Conservation (phyloP, 1,284 basidiomycete genomes). For the Moesziomyces globuligerus region DNA sequence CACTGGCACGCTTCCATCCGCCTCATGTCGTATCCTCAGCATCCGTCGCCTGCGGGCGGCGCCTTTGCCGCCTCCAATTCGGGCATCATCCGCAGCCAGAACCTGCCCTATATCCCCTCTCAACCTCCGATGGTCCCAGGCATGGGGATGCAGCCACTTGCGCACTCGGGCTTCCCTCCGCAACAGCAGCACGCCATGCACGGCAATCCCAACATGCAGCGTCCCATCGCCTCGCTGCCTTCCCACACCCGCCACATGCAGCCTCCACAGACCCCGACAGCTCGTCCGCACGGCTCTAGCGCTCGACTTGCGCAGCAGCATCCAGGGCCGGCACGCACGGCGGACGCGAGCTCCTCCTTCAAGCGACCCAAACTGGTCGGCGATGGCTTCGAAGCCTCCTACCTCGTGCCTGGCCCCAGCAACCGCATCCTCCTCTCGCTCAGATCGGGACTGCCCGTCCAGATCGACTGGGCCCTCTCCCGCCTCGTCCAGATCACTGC, state of each 20-base stretch:
- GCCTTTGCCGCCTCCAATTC: constrained; percentile 15
- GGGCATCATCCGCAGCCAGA: constrained; percentile 32
- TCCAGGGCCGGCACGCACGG: constrained; percentile 1
- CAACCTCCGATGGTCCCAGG: constrained; percentile 14
- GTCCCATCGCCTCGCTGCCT: constrained; percentile 31
- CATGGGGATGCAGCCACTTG: constrained; percentile 15
- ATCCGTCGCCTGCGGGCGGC: constrained; percentile 29
- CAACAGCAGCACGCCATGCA: constrained; percentile 19
- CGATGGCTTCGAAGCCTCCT: constrained; percentile 41
- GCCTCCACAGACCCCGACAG: constrained; percentile 10
- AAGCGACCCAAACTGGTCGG: constrained; percentile 38
- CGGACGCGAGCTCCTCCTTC: constrained; percentile 17
- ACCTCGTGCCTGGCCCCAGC: constrained; percentile 52
- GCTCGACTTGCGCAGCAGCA: constrained; percentile 21
- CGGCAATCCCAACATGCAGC: constrained; percentile 1
- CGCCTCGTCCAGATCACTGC: constrained; percentile 47
- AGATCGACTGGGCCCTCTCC: constrained; percentile 63
- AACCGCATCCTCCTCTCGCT: constrained; percentile 63
- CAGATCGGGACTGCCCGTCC: constrained; percentile 58
- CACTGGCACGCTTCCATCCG: constrained; percentile 1
- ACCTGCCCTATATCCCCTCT: constrained; percentile 22
- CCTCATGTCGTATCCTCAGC: constrained; percentile 35
- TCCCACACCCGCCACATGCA: constrained; percentile 26
- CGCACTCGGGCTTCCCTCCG: constrained; percentile 19
- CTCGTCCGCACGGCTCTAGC: constrained; percentile 5